Evolutionary conservation across 768 basidiomycete species (phyloP).

Genomic region (Dioszegia aurantiaca): DNA sequence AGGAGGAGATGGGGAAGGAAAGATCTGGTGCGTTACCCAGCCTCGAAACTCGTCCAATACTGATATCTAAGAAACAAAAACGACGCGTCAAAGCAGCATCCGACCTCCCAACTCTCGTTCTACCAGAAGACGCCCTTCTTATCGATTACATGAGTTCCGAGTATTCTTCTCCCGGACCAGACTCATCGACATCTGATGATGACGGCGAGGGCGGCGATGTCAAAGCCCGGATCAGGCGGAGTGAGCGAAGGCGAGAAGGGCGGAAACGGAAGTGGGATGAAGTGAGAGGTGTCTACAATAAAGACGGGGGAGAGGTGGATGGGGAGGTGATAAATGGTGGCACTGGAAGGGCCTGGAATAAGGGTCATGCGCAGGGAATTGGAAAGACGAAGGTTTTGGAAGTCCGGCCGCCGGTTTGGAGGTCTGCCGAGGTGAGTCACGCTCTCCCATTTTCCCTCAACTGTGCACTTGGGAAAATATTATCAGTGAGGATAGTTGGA

Average conservation of each 20-base stretch:
- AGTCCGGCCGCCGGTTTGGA: constrained; percentile 47
- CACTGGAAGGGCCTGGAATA: constrained; percentile 18
- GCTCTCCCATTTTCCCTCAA: neutral
- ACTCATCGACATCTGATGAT: neutral
- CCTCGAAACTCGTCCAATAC: neutral
- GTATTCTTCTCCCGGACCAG: constrained; percentile 46
- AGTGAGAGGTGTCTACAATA: neutral
- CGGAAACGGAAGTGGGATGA: constrained; percentile 19
- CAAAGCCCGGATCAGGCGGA: neutral
- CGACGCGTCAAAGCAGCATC: constrained; percentile 32
- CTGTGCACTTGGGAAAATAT: too few species aligned
- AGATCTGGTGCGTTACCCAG: constrained; percentile 38
- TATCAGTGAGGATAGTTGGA: too few species aligned
- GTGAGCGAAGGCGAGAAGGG: constrained; percentile 1
- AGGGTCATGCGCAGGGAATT: constrained; percentile 30
- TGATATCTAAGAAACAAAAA: constrained; percentile 45
- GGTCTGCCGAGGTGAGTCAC: constrained; percentile 39
- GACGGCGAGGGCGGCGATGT: neutral
- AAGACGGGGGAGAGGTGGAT: neutral
- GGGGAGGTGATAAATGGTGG: neutral
- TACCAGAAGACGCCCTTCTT: constrained; percentile 30
- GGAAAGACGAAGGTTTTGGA: constrained; percentile 46
- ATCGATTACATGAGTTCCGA: constrained; percentile 52
- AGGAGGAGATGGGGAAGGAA: constrained; percentile 50
- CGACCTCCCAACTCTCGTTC: constrained; percentile 22